Conservation (phyloP, 108 stramenopile species). For the Cylindrotheca closterium region DNA sequence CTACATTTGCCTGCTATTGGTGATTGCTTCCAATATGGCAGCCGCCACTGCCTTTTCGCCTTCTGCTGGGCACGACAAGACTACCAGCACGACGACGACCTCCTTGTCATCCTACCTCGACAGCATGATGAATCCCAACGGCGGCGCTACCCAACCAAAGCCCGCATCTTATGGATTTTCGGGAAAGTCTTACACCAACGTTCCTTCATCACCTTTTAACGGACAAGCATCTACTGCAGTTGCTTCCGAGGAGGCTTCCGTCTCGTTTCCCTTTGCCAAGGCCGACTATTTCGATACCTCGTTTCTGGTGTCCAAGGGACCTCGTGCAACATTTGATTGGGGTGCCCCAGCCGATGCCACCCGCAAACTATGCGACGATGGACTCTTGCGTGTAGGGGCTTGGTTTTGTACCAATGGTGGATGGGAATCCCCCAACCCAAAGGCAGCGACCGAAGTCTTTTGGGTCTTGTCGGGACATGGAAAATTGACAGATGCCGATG, state of each 20-base stretch:
- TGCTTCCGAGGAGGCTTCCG: too few relatives aligned
- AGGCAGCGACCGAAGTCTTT: slow-evolving; percentile 63
- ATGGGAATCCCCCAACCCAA: slow-evolving; percentile 54
- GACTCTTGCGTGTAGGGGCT: slow-evolving; percentile 37
- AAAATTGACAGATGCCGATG: slow-evolving; percentile 56
- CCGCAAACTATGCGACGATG: slow-evolving; percentile 37
- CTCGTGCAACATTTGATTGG: slow-evolving; percentile 46
- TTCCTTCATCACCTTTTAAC: background rate
- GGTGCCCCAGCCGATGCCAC: slow-evolving; percentile 58
- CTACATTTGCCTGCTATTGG: too few relatives aligned
- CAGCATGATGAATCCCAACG: background rate
- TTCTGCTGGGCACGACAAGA: background rate
- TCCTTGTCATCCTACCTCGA: slow-evolving; percentile 1
- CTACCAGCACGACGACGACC: background rate
- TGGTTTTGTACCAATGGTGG: slow-evolving; percentile 73
- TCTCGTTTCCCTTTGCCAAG: background rate
- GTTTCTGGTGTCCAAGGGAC: slow-evolving; percentile 52
- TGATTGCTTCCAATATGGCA: too few relatives aligned
- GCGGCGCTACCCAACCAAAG: background rate
- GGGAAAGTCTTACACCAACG: background rate
- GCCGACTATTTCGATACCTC: slow-evolving; percentile 44
- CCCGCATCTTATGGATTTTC: background rate
- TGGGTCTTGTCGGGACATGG: slow-evolving; percentile 62
- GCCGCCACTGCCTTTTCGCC: slow-evolving; percentile 1
- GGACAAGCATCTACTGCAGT: background rate